These are phyloP conservation scores for Fistulina hepatica DNA, from an alignment of 1,284 basidiomycete species.

Conservation along the genomic window DNA sequence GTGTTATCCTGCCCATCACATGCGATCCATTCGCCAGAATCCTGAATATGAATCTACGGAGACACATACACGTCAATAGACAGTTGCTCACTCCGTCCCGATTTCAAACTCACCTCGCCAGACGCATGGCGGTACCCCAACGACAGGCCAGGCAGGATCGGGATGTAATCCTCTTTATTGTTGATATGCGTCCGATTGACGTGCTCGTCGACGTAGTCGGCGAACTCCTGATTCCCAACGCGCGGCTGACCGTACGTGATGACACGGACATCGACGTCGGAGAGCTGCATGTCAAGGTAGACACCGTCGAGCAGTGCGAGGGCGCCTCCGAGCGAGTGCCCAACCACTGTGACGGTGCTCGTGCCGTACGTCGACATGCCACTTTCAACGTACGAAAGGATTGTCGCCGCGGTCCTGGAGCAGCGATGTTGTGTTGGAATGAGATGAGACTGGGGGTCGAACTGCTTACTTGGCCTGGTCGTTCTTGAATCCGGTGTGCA, in stretches of 20 bases:
- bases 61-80: too few relatives aligned
- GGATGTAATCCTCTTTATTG: slow-evolving; percentile 12
- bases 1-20: slow-evolving; percentile 46
- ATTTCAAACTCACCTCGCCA: too few relatives aligned
- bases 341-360: slow-evolving; percentile 17
- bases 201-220: slow-evolving; percentile 29
- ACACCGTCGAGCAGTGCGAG: slow-evolving; percentile 40
- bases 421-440: too few relatives aligned
- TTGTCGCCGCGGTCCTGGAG: slow-evolving; percentile 26
- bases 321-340: slow-evolving; percentile 44
- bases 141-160: slow-evolving; percentile 6
- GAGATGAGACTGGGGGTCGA: too few relatives aligned
- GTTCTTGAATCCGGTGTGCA: slow-evolving; percentile 39
- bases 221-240: slow-evolving; percentile 33
- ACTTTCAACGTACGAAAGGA: slow-evolving; percentile 28
- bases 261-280: slow-evolving; percentile 29
- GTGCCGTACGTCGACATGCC: slow-evolving; percentile 25
- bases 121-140: background rate
- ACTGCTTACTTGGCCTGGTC: slow-evolving; percentile 34
- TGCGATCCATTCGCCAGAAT: slow-evolving; percentile 32
- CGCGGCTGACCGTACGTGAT: slow-evolving; percentile 42
- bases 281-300: slow-evolving; percentile 35
- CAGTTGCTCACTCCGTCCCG: too few relatives aligned
- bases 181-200: slow-evolving; percentile 16
- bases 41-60: slow-evolving; percentile 10